These are phyloP conservation scores for Austropuccinia psidii DNA, from an alignment of 1,284 basidiomycete genomes.

Conservation along the genomic window DNA sequence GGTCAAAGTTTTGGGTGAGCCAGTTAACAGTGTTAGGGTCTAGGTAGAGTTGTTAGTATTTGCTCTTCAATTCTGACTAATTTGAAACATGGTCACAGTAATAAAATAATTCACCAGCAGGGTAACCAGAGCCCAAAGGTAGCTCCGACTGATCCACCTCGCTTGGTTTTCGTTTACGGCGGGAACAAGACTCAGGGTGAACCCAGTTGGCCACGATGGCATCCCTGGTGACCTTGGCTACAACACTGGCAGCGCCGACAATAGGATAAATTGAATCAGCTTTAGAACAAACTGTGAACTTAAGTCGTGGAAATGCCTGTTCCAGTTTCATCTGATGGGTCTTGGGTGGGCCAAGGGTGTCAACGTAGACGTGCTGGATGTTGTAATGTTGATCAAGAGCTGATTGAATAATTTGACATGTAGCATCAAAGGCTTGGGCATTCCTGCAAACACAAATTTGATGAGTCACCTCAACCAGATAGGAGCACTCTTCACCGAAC, in stretches of 20 bases:
- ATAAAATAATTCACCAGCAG: slow-evolving; percentile 57
- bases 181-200: slow-evolving; percentile 49
- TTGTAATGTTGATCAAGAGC: not conserved
- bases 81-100: not conserved
- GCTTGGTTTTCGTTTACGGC: not conserved
- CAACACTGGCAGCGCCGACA: slow-evolving; percentile 90
- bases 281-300: slow-evolving; percentile 82
- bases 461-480: not conserved
- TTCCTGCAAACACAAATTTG: slow-evolving; percentile 54
- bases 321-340: slow-evolving; percentile 76
- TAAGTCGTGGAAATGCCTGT: slow-evolving; percentile 67
- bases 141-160: not conserved
- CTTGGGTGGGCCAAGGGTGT: slow-evolving; percentile 80
- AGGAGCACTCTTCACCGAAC: not conserved
- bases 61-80: not conserved
- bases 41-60: slow-evolving; percentile 42
- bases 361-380: slow-evolving; percentile 70
- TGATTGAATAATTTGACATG: slow-evolving; percentile 50
- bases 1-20: slow-evolving; percentile 68
- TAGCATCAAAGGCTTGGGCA: slow-evolving; percentile 84
- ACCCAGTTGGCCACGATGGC: slow-evolving; percentile 77
- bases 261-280: slow-evolving; percentile 94
- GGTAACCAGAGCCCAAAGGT: slow-evolving; percentile 51
- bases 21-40: slow-evolving; percentile 90
- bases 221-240: slow-evolving; percentile 93